Conservation (phyloP, 306 rosid species). For the Cucurbita ficifolia region DNA sequence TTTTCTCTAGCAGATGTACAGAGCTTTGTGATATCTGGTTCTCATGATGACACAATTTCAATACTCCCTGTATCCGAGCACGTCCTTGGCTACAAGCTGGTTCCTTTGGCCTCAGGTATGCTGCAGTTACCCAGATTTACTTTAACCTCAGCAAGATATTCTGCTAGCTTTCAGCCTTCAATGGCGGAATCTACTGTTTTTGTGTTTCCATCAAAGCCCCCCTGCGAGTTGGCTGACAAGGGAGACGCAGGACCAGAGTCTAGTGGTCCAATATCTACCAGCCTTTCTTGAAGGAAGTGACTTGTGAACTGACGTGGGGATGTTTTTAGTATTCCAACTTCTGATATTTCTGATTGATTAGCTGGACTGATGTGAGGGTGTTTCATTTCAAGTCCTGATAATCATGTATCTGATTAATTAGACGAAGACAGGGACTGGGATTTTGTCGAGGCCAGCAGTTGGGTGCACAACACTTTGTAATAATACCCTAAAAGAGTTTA, state of each 20-base stretch:
- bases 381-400: not conserved
- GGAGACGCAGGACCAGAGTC: slow-evolving; percentile 26
- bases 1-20: slow-evolving; percentile 62
- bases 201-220: slow-evolving; percentile 77
- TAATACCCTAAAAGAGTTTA: not conserved
- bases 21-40: slow-evolving; percentile 77
- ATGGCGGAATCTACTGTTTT: slow-evolving; percentile 32
- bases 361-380: slow-evolving; percentile 4
- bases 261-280: slow-evolving; percentile 29
- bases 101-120: slow-evolving; percentile 70
- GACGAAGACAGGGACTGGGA: slow-evolving; percentile 1
- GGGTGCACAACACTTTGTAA: not conserved
- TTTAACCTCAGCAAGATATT: slow-evolving; percentile 62
- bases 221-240: slow-evolving; percentile 30
- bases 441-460: slow-evolving; percentile 6
- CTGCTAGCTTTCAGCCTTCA: slow-evolving; percentile 55
- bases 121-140: slow-evolving; percentile 70
- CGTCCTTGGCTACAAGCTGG: slow-evolving; percentile 69
- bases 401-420: not conserved
- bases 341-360: slow-evolving; percentile 5
- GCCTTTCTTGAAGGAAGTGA: slow-evolving; percentile 4
- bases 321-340: slow-evolving; percentile 1
- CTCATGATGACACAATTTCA: slow-evolving; percentile 52
- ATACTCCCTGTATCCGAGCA: slow-evolving; percentile 82
- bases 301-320: not conserved